A percentile compares a stretch with the other conserved stretches of the same genome.
phyloP scores from a whole-genome alignment of 192 early-diverging fungal species.

The Rhizophagus sp. region DNA sequence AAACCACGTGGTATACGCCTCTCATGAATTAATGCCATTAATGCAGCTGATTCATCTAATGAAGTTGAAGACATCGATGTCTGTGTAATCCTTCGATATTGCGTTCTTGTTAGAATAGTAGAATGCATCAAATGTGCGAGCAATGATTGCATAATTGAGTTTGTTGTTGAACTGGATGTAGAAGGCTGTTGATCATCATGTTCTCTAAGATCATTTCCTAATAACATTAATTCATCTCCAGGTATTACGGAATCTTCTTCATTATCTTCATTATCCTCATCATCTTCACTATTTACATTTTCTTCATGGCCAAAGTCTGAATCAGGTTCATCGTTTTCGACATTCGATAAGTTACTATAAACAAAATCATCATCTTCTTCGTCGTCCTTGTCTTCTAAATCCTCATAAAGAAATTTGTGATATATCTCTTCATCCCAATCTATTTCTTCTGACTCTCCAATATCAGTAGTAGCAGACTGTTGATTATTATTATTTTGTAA shows the following conservation, averaged over 20 bases:
- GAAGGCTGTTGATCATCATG: constrained; percentile 9
- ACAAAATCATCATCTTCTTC: constrained; percentile 28
- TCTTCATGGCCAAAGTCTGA: neutral
- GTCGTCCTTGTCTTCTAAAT: constrained; percentile 10
- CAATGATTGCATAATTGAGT: constrained; percentile 21
- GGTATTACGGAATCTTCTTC: neutral
- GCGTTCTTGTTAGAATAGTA: constrained; percentile 20
- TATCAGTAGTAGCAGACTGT: neutral
- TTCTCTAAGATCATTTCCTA: constrained; percentile 30
- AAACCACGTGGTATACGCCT: neutral
- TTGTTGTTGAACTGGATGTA: neutral
- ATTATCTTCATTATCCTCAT: neutral
- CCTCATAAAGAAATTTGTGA: constrained; percentile 19
- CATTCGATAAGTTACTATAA: neutral
- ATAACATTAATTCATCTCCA: constrained; percentile 11
- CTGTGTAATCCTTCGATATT: constrained; percentile 24
- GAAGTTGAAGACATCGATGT: neutral
- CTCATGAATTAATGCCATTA: constrained; percentile 21
- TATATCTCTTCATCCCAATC: constrained; percentile 30
- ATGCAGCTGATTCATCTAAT: constrained; percentile 4
- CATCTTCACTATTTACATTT: too few relatives aligned
- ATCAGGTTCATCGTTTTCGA: neutral
- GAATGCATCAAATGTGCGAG: constrained; percentile 27
- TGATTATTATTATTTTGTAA: neutral
- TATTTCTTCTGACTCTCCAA: neutral